phyloP scores from a whole-genome alignment of 2,329 filamentous ascomycete species.

The Chaetomium strumarium region DNA sequence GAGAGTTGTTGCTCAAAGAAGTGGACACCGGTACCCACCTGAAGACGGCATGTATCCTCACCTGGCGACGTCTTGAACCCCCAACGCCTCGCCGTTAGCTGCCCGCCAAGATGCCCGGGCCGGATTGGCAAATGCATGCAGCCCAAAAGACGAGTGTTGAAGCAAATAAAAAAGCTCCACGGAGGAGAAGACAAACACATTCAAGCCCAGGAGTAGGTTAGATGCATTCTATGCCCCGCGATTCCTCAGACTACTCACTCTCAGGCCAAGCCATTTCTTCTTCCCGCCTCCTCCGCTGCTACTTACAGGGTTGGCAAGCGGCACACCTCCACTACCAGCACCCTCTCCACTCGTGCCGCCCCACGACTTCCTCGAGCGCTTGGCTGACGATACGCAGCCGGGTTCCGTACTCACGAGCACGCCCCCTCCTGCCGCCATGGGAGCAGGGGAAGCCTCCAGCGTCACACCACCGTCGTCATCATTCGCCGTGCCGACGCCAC shows the following conservation, averaged over 20 bases:
- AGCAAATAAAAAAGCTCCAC: no score
- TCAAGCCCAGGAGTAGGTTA: neutral
- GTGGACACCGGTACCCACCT: no score
- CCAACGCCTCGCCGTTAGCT: no score
- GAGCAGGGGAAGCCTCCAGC: neutral
- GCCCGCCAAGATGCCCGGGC: no score
- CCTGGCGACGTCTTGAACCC: no score
- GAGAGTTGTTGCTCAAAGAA: no score
- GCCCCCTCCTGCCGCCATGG: neutral
- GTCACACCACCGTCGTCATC: constrained; percentile 8
- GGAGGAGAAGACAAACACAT: no score
- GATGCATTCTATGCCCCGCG: constrained; percentile 7
- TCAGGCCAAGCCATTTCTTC: constrained; percentile 17
- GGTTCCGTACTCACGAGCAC: neutral
- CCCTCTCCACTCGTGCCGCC: neutral
- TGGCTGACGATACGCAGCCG: neutral
- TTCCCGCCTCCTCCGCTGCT: constrained; percentile 3
- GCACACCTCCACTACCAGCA: neutral
- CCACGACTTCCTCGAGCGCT: constrained; percentile 2
- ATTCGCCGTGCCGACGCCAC: neutral
- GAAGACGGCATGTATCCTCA: no score
- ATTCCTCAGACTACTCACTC: constrained; percentile 15
- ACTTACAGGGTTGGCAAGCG: neutral
- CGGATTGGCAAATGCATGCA: no score
- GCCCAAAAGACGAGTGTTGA: no score